Evolutionary conservation across 2,329 filamentous ascomycete genomes (phyloP), one percentile per base, ranked within the genome.

Genomic region (Massarina eburnea): DNA sequence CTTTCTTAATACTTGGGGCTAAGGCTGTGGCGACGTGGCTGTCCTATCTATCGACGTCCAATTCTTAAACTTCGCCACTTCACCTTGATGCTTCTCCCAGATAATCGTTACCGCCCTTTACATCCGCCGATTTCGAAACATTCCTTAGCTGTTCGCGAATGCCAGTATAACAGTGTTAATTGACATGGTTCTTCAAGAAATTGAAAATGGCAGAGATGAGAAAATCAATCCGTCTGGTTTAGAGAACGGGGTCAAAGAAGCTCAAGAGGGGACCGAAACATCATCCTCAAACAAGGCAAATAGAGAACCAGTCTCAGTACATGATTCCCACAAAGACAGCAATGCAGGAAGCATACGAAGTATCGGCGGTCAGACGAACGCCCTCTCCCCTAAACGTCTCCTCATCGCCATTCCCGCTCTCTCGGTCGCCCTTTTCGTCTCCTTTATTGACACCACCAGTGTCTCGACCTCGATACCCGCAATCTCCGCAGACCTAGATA

Each of bases 301-400:
- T 8, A 22, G 33, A 18, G 20, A 29, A 40, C 37, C 18, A 30
- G 12, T 26, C 24, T 34, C 36, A 14, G 26, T 33, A 17, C 20
- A 24, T 15, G 3, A 33, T 19, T 20, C 40, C 24, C 7, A 26
- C 15, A 30, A 8, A 27, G 42, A 39, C 14, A 34, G 36, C 19
- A 35, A 45, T 19, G 19, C 42, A 9, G 32, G n/a, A 19, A 45
- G 42, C 35, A 45, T 41, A 22, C 43, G 43, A 36, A 46, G 43
- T 40, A 54, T 54, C 21, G 51, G 48, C 27, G 50, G 52, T 45
- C 53, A 54, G 30, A 51, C 45, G 15, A 54, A 51, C 29, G 40
- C 43, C 12, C 45, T 56, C 10, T 48, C 53, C 7, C 18, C 37
- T 18, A 49, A 40, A 40, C 37, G 41, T 6, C 41, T 55, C 14